Percentiles rank a stretch among this genome's conserved stretches.
Conservation (phyloP, 345 rosid species). For the Euclidium syriacum region DNA sequence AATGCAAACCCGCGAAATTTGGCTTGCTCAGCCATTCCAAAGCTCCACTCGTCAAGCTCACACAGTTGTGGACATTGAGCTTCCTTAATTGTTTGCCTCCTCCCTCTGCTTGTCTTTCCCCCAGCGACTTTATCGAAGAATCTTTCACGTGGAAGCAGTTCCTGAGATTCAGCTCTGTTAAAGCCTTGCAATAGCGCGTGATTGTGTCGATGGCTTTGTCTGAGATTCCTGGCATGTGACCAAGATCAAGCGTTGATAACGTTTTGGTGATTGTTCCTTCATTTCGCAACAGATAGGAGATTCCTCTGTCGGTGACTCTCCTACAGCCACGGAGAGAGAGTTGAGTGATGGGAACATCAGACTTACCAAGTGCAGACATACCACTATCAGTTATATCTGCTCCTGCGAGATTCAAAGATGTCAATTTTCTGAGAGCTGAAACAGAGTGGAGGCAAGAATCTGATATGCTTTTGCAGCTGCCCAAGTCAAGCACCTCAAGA, state of each 20-base stretch:
- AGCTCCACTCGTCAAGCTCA: slow-evolving; percentile 37
- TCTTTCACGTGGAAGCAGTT: slow-evolving; percentile 51
- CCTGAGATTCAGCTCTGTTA: slow-evolving; percentile 52
- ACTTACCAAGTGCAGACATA: slow-evolving; percentile 41
- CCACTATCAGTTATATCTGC: slow-evolving; percentile 63
- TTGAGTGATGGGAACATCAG: slow-evolving; percentile 40
- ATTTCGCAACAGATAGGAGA: slow-evolving; percentile 36
- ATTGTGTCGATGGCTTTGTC: slow-evolving; percentile 40
- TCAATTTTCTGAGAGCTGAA: slow-evolving; percentile 41
- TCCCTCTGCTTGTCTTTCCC: slow-evolving; percentile 28
- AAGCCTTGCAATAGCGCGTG: slow-evolving; percentile 33
- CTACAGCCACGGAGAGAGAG: slow-evolving; percentile 61
- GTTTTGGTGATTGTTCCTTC: slow-evolving; percentile 46
- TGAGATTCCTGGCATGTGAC: slow-evolving; percentile 58
- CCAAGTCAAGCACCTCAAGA: slow-evolving; percentile 56
- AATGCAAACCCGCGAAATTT: slow-evolving; percentile 45
- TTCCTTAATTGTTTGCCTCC: slow-evolving; percentile 38
- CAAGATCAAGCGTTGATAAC: slow-evolving; percentile 51
- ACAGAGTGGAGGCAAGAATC: slow-evolving; percentile 49
- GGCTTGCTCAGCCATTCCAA: slow-evolving; percentile 40
- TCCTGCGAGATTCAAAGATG: slow-evolving; percentile 50
- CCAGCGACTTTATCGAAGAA: slow-evolving; percentile 44
- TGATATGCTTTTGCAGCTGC: slow-evolving; percentile 60
- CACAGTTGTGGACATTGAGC: slow-evolving; percentile 59
- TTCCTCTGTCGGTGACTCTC: slow-evolving; percentile 65